Conservation (phyloP, 2,329 filamentous ascomycete genomes). For the Botryotinia convoluta region DNA sequence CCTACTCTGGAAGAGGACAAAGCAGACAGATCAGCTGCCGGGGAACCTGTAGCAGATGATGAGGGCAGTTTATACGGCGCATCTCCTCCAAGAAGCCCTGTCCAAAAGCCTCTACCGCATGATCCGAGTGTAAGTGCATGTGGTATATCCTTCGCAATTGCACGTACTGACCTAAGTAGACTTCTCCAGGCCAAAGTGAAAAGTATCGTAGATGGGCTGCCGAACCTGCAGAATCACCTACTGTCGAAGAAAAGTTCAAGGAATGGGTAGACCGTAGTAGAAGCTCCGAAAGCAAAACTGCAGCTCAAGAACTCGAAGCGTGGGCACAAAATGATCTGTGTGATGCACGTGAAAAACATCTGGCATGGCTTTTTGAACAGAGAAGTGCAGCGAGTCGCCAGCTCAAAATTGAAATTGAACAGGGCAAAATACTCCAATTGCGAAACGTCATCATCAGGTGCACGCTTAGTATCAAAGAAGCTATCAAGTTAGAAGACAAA, state of each 20-base stretch:
- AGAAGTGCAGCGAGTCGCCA: background rate
- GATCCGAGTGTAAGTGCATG: background rate
- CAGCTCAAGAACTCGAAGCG: background rate
- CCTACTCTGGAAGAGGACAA: background rate
- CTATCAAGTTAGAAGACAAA: background rate
- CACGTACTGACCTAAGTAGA: background rate
- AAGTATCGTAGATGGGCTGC: background rate
- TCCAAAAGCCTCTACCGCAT: background rate
- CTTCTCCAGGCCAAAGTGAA: background rate
- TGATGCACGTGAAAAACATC: background rate
- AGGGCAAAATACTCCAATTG: background rate
- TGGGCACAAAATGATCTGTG: background rate
- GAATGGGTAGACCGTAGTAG: background rate
- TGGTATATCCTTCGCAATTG: background rate
- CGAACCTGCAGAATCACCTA: background rate
- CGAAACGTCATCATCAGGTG: background rate
- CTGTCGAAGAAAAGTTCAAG: background rate
- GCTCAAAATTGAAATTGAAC: background rate
- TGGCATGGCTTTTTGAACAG: background rate
- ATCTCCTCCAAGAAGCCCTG: background rate
- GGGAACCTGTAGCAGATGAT: background rate
- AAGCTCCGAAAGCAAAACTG: background rate
- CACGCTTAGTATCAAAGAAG: background rate
- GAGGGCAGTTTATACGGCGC: background rate
- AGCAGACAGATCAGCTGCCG: background rate